Conservation (phyloP, 176 grass and related monocot species). For the Poa pratensis region DNA sequence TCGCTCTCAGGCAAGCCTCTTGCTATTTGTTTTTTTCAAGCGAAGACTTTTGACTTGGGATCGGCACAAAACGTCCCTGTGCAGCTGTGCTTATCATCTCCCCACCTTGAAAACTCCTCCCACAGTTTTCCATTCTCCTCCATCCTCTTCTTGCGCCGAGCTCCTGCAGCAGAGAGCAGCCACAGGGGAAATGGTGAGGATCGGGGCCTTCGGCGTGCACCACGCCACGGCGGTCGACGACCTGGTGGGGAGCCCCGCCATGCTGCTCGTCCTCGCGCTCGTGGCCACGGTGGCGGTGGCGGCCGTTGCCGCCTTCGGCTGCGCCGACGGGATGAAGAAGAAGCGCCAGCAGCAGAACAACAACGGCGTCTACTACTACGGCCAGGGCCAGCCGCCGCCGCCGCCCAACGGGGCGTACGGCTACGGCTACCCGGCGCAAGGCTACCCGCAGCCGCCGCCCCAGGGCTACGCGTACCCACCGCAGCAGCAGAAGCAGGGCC, state of each 20-base stretch:
- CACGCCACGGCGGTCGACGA: background rate
- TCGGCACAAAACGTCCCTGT: too few species aligned
- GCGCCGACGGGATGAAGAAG: constrained; percentile 46
- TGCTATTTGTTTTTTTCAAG: background rate
- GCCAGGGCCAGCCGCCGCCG: constrained; percentile 52
- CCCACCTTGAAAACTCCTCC: background rate
- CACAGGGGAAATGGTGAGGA: constrained; percentile 18
- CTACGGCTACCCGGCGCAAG: constrained; percentile 45
- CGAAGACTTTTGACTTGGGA: constrained; percentile 13
- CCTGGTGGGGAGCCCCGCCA: background rate
- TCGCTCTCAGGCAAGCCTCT: background rate
- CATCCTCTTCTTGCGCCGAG: background rate
- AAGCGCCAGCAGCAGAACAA: constrained; percentile 9
- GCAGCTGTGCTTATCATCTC: constrained; percentile 5
- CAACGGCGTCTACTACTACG: constrained; percentile 59
- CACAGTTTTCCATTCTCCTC: too few species aligned
- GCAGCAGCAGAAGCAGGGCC: background rate
- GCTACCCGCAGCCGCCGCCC: constrained; percentile 14
- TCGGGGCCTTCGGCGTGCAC: background rate
- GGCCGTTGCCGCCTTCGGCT: constrained; percentile 52
- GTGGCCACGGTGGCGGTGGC: constrained; percentile 35
- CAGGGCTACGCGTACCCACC: constrained; percentile 33
- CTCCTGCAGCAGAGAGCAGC: background rate
- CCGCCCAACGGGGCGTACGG: constrained; percentile 45
- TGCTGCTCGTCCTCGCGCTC: background rate